Conservation (phyloP, 441 rosid species). For the Corymbia calophylla region DNA sequence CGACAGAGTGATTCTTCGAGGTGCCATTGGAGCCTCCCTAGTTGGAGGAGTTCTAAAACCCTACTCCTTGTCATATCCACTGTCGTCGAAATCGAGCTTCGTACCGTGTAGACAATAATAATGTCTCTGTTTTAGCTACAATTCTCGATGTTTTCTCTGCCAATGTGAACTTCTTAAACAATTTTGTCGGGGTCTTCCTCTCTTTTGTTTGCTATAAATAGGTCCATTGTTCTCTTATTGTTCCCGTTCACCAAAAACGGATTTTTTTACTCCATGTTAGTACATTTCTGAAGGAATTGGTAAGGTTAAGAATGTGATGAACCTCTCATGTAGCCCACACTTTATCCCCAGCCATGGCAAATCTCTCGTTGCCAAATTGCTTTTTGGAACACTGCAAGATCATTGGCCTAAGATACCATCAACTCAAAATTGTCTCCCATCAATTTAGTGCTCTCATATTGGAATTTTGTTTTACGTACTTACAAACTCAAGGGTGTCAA, state of each 20-base stretch:
- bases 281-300: background rate
- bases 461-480: background rate
- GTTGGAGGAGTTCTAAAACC: too few species aligned
- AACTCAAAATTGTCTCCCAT: background rate
- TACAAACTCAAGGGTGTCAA: background rate
- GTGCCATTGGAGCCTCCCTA: background rate
- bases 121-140: background rate
- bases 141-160: background rate
- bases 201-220: background rate
- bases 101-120: background rate
- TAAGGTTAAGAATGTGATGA: background rate
- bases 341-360: background rate
- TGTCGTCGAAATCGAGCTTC: background rate
- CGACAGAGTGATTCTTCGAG: background rate
- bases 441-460: background rate
- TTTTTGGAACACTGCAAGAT: background rate
- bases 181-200: background rate
- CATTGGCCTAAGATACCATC: background rate
- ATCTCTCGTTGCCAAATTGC: background rate
- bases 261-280: background rate
- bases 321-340: background rate
- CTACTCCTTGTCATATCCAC: background rate
- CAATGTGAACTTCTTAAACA: background rate
- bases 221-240: background rate
- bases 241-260: background rate